Percentiles rank a stretch among this genome's conserved stretches.
These are phyloP conservation scores for Colletotrichum filicis DNA, from an alignment of 2,329 filamentous ascomycete species.

Conservation along the genomic window DNA sequence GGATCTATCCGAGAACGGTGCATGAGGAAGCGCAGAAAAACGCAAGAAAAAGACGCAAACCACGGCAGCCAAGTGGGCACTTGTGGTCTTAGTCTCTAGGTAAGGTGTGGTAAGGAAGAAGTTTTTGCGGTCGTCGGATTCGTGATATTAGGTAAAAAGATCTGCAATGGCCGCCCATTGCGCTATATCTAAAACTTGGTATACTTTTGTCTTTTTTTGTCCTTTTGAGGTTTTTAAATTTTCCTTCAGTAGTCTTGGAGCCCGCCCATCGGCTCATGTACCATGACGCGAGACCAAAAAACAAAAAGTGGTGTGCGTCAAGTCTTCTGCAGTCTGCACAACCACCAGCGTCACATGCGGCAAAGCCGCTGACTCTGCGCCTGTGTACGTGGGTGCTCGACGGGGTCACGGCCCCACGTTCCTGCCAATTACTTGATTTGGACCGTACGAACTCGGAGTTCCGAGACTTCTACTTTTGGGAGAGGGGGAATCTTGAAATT, in stretches of 20 bases:
- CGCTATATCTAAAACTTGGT: conserved; percentile 34
- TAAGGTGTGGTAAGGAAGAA: not conserved
- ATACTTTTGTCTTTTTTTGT: conserved; percentile 19
- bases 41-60: conserved; percentile 20
- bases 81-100: not conserved
- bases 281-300: not conserved
- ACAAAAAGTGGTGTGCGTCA: not conserved
- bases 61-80: conserved; percentile 10
- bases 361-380: not conserved
- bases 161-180: conserved; percentile 24
- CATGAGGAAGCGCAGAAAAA: not conserved
- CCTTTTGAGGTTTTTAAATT: not conserved
- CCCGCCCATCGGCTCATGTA: not conserved
- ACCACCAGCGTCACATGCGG: not conserved
- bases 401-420: conserved; percentile 2
- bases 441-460: conserved; percentile 21
- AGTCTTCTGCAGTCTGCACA: not conserved
- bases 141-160: conserved; percentile 33
- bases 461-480: not conserved
- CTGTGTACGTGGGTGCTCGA: not conserved
- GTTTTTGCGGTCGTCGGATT: conserved; percentile 22
- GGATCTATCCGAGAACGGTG: not conserved
- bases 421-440: conserved; percentile 5
- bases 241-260: not conserved
- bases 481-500: not conserved